Evolutionary conservation across 163 green algal genomes (phyloP), one percentile per base, ranked within the genome.

Genomic region (Chlorella variabilis): DNA sequence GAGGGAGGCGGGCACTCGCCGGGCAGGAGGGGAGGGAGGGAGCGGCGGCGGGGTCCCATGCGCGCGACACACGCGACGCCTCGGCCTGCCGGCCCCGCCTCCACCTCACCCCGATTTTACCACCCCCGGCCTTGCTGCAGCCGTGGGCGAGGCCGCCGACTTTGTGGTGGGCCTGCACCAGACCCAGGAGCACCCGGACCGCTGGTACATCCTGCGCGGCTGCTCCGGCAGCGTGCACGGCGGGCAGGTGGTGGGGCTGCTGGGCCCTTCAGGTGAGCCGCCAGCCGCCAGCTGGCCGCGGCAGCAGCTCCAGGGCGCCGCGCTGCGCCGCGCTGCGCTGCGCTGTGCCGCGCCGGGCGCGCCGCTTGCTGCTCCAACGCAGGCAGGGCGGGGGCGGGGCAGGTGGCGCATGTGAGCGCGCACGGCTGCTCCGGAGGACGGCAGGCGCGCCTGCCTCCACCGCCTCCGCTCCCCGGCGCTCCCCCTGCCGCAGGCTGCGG

Each of bases 181-280:
- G 25, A 4, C 20, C 13, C 59, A 48, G 18, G 29, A n/a, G 36
- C 7, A 31, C 31, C 48, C 70, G 13, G 62, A 51, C 23, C 38
- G 48, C 25, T 86, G 80, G 77, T 51, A 42, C 68, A 84, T 93
- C 41, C 67, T 93, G 49, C 42, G 62, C 0, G 69, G 78, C 70
- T 82, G 87, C n/a, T 88, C 78, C 27, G 89, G 89, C 39, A 41
- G 49, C 9, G 69, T 85, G 5, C 56, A 27, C 18, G 81, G 65
- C 23, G 89, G 88, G 6, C 62, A 92, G 84, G 82, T 93, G 33
- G 84, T 89, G 0, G 87, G 87, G 39, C 68, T 90, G 45, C 65
- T 91, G 68, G 87, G 87, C 6, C 85, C 87, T 39, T 91, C 87
- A 49, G 71, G 71, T 78, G 33, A 5, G 49, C 18, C 4, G n/a